Evolutionary conservation across 768 basidiomycete genomes (phyloP).

Genomic region (Hydnum rufescens): DNA sequence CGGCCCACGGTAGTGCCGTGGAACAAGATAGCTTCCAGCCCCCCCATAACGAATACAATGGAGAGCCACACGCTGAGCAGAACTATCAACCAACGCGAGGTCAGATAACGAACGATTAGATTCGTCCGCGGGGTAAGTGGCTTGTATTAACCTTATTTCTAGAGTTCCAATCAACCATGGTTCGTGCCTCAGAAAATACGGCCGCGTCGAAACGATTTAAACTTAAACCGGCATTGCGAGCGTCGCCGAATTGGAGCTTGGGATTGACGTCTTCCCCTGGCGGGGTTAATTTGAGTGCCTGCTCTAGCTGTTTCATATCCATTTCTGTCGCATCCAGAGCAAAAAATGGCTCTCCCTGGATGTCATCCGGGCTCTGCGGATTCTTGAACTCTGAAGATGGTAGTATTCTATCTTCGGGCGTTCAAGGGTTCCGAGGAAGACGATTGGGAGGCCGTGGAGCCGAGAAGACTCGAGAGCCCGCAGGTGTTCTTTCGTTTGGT

Average conservation of each 20-base stretch:
- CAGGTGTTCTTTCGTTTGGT: not conserved
- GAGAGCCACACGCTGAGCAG: conserved; percentile 72
- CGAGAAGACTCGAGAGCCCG: conserved; percentile 32
- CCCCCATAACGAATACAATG: conserved; percentile 72
- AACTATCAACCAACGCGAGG: conserved; percentile 30
- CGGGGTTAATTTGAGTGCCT: conserved; percentile 15
- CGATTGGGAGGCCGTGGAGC: conserved; percentile 36
- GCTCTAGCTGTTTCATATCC: conserved; percentile 12
- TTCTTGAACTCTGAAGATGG: conserved; percentile 42
- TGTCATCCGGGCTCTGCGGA: conserved; percentile 28
- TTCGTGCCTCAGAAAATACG: conserved; percentile 58
- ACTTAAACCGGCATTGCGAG: conserved; percentile 33
- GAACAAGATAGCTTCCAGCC: conserved; percentile 88
- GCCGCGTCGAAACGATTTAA: conserved; percentile 49
- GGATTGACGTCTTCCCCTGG: conserved; percentile 17
- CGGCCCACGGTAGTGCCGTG: conserved; percentile 53
- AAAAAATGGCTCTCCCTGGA: conserved; percentile 75
- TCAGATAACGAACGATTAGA: not conserved
- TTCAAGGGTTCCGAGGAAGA: conserved; percentile 74
- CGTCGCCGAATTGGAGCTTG: conserved; percentile 40
- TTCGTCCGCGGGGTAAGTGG: not conserved
- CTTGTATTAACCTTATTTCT: conserved; percentile 47
- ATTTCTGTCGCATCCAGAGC: conserved; percentile 50
- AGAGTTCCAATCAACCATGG: conserved; percentile 83
- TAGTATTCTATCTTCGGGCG: conserved; percentile 29